Evolutionary conservation across 2,329 filamentous ascomycete genomes (phyloP).

Genomic region (Zopfia rhizophila): DNA sequence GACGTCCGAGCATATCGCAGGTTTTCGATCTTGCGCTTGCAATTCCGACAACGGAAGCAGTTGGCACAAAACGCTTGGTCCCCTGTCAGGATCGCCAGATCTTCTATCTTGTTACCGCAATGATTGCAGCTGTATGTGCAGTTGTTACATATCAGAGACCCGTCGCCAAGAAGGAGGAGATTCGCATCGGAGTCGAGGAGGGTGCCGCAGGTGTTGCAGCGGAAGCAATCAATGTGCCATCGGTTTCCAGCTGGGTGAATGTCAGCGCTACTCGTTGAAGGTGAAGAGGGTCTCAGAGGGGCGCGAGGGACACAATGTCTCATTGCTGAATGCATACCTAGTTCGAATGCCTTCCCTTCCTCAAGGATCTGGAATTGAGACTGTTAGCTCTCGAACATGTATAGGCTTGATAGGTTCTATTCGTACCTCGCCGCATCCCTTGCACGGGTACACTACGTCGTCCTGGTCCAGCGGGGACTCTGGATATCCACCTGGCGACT

Average conservation of each 20-base stretch:
- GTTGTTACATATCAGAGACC: constrained; percentile 98
- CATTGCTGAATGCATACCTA: constrained; percentile 71
- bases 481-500: constrained; percentile 64
- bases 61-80: constrained; percentile 98
- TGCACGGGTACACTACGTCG: constrained; percentile 69
- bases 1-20: constrained; percentile 96
- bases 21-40: constrained; percentile 99
- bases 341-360: constrained; percentile 97
- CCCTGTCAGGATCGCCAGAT: constrained; percentile 94
- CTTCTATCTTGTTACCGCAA: constrained; percentile 97
- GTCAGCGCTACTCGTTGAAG: constrained; percentile 34
- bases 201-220: constrained; percentile 94
- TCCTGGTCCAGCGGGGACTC: constrained; percentile 60
- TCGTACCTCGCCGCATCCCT: constrained; percentile 66
- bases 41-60: constrained; percentile 97
- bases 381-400: constrained; percentile 20
- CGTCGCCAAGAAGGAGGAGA: constrained; percentile 94
- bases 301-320: constrained; percentile 28
- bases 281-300: constrained; percentile 9
- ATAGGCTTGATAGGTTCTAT: constrained; percentile 13
- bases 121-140: constrained; percentile 99
- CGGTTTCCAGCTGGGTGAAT: constrained; percentile 79
- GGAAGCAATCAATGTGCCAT: constrained; percentile 99
- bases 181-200: constrained; percentile 98
- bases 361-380: constrained; percentile 80